A percentile compares a stretch with the other conserved stretches of the same genome.
phyloP scores from a whole-genome alignment of 805 yeast genomes.

The Candida orba region DNA sequence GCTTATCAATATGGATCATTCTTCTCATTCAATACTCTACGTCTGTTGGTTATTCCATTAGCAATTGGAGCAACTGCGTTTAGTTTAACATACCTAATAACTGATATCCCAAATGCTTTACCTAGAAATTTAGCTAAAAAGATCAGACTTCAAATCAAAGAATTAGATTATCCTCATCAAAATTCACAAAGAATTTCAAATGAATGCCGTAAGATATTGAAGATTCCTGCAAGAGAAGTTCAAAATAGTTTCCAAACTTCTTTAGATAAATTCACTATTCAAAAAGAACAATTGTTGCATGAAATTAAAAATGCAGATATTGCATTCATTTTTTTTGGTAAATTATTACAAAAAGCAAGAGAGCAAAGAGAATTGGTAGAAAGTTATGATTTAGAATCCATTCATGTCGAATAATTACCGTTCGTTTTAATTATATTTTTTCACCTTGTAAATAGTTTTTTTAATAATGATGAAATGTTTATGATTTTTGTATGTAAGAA shows the following conservation, averaged over 20 bases:
- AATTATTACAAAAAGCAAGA: conserved; percentile 37
- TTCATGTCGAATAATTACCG: conserved; percentile 1
- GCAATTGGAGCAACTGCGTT: conserved; percentile 43
- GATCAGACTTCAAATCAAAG: conserved; percentile 53
- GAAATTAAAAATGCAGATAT: conserved; percentile 49
- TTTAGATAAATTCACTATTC: conserved; percentile 52
- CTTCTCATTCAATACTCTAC: conserved; percentile 30
- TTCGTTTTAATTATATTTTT: not conserved
- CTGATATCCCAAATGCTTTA: conserved; percentile 84
- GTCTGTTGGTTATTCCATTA: conserved; percentile 47
- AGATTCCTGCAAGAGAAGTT: conserved; percentile 78
- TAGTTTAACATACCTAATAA: conserved; percentile 54
- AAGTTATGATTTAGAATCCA: conserved; percentile 36
- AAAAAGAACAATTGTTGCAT: conserved; percentile 48
- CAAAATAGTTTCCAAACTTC: conserved; percentile 58
- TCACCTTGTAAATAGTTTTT: not conserved
- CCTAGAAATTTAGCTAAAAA: conserved; percentile 77
- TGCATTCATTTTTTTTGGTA: conserved; percentile 48
- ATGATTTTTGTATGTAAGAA: not conserved
- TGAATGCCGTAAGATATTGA: conserved; percentile 77
- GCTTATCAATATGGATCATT: conserved; percentile 31
- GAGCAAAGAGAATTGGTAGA: conserved; percentile 36
- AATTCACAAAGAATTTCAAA: conserved; percentile 74
- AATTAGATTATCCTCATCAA: conserved; percentile 67
- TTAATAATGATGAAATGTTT: not conserved